Evolutionary conservation across 2,329 filamentous ascomycete species (phyloP).

Genomic region (Ascochyta viciae-villosae): DNA sequence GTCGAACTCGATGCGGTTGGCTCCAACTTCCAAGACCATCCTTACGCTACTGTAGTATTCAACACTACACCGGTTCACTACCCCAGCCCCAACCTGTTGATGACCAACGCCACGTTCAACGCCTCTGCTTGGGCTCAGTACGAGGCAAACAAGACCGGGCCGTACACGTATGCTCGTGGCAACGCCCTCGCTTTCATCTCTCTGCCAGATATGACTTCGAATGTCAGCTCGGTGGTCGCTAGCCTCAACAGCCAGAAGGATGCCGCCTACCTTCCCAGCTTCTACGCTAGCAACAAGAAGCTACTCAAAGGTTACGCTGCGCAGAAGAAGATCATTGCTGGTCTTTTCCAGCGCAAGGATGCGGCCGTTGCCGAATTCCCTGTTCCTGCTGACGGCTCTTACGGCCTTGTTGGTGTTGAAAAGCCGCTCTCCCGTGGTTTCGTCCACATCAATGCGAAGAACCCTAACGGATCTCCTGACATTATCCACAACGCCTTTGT

Average conservation of each 20-base stretch:
- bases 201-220: constrained; percentile 31
- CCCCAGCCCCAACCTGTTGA: constrained; percentile 32
- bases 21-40: constrained; percentile 46
- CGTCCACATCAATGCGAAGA: constrained; percentile 42
- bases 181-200: constrained; percentile 37
- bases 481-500: constrained; percentile 36
- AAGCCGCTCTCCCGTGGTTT: constrained; percentile 44
- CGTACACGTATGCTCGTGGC: constrained; percentile 34
- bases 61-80: constrained; percentile 30
- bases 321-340: constrained; percentile 32
- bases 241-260: constrained; percentile 33
- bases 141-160: constrained; percentile 41
- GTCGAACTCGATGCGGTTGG: constrained; percentile 42
- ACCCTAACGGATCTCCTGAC: constrained; percentile 38
- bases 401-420: constrained; percentile 38
- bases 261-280: constrained; percentile 29
- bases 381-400: constrained; percentile 47
- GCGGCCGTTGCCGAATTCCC: constrained; percentile 36
- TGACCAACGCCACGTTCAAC: constrained; percentile 44
- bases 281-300: constrained; percentile 31
- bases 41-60: constrained; percentile 30
- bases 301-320: constrained; percentile 30
- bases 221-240: constrained; percentile 14
- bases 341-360: constrained; percentile 32
- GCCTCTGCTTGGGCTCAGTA: constrained; percentile 42